Evolutionary conservation across 208 protist genomes (phyloP), one percentile per base, ranked within the genome.

Genomic region (Tritrichomonas foetus): DNA sequence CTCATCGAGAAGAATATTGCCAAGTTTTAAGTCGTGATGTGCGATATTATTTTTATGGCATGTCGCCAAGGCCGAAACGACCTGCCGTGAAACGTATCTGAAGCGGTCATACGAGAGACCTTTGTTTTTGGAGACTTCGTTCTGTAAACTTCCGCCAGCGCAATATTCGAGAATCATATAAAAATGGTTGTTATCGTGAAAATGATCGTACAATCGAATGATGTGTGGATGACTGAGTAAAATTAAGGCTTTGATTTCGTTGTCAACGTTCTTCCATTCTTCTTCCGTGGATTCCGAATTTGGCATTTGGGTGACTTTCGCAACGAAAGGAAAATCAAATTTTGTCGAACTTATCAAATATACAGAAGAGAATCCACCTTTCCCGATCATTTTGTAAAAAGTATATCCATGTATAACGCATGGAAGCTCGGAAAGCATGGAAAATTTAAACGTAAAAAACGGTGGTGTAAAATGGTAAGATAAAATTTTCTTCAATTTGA

Each of bases 181-280:
- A 89, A 89, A 89, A 89, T 89, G 47, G 47, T 53, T n/a, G 1
- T 89, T 47, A 57, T 89, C 47, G 11, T 50, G 22, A 89, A 89
- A 89, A 27, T 20, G 25, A 36, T 53, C 41, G 39, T 89, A 57
- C 11, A 89, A n/a, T 0, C 47, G 33, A 36, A 89, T 57, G 39
- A 89, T 57, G 39, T 57, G n/a, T 57, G 78, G 20, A 39, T 89
- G 78, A 36, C 57, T 39, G 1, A 82, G 39, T 11, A 47, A 30
- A 14, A 50, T 82, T 25, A 82, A 41, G 3, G 74, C 33, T 41
- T 82, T 82, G 74, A 82, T 82, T 50, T 82, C 74, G 50, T 82
- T 39, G 41, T 82, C 11, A 50, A 25, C 30, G 3, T 33, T 47
- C 22, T 50, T 82, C 33, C 33, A 47, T 27, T 82, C 41, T 50